A percentile compares a stretch with the other conserved stretches of the same genome.
phyloP scores from a whole-genome alignment of 1,284 basidiomycete genomes.

The Ceratobasidium sp. region DNA sequence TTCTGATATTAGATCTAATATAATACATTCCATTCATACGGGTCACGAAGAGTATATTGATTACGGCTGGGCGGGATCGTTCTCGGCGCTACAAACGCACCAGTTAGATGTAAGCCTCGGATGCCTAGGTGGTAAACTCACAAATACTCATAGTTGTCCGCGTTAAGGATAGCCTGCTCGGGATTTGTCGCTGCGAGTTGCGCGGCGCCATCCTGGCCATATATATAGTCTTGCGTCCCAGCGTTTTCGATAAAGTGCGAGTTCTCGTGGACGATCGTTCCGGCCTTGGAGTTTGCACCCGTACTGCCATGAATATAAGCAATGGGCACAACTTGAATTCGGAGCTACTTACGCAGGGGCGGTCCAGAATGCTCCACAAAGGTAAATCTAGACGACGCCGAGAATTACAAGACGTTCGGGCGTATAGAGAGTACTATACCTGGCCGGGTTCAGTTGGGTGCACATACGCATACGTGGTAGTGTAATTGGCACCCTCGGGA shows the following conservation, averaged over 20 bases:
- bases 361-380: constrained; percentile 36
- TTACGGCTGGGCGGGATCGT: background rate
- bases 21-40: too few species aligned
- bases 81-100: background rate
- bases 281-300: constrained; percentile 3
- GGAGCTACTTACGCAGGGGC: constrained; percentile 32
- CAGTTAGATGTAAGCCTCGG: background rate
- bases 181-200: background rate
- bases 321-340: background rate
- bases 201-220: background rate
- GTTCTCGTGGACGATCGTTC: constrained; percentile 14
- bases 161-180: background rate
- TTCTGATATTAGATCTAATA: too few species aligned
- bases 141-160: constrained; percentile 14
- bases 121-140: background rate
- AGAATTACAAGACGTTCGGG: background rate
- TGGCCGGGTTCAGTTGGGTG: constrained; percentile 13
- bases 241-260: constrained; percentile 1
- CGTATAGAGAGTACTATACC: background rate
- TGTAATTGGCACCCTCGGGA: constrained; percentile 14
- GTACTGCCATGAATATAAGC: background rate
- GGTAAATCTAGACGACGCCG: constrained; percentile 13
- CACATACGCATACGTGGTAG: constrained; percentile 31
- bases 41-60: too few species aligned
- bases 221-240: background rate